These are phyloP conservation scores for Phyllosticta citrichinensis DNA, from an alignment of 2,329 filamentous ascomycete species.

Conservation along the genomic window DNA sequence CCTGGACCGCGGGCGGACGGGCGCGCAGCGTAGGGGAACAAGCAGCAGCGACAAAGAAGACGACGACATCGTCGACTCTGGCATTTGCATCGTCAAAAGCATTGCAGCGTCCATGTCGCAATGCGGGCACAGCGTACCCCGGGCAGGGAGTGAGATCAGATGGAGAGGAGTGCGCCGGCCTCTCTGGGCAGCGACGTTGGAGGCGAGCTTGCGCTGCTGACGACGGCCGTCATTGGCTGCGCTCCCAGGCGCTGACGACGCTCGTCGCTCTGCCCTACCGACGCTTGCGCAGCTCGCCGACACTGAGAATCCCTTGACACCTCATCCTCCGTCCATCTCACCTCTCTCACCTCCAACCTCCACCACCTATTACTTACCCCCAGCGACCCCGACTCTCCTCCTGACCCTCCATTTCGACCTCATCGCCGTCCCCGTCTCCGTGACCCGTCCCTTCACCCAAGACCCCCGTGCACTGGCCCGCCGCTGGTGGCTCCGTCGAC, in stretches of 20 bases:
- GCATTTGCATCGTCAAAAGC: too few relatives aligned
- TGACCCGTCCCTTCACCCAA: background rate
- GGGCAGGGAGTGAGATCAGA: background rate
- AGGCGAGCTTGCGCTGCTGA: background rate
- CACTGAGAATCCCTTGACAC: constrained; percentile 6
- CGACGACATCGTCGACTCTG: too few relatives aligned
- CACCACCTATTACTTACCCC: constrained; percentile 6
- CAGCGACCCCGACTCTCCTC: constrained; percentile 1
- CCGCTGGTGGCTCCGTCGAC: constrained; percentile 7
- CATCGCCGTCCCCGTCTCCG: background rate
- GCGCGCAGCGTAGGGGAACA: too few relatives aligned
- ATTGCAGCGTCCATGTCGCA: too few relatives aligned
- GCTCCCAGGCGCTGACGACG: background rate
- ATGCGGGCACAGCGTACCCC: too few relatives aligned
- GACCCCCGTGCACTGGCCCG: constrained; percentile 9
- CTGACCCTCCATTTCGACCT: constrained; percentile 1
- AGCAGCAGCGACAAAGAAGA: too few relatives aligned
- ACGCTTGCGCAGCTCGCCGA: background rate
- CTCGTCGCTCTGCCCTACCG: background rate
- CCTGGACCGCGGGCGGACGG: too few relatives aligned
- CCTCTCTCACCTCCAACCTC: constrained; percentile 1
- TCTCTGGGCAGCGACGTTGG: background rate
- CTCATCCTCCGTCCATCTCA: constrained; percentile 7
- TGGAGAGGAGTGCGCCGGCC: background rate
- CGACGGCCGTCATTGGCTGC: background rate